Percentiles rank a stretch among this genome's conserved stretches.
These are phyloP conservation scores for Carex cristatella DNA, from an alignment of 176 grass and related monocot species.

Conservation along the genomic window DNA sequence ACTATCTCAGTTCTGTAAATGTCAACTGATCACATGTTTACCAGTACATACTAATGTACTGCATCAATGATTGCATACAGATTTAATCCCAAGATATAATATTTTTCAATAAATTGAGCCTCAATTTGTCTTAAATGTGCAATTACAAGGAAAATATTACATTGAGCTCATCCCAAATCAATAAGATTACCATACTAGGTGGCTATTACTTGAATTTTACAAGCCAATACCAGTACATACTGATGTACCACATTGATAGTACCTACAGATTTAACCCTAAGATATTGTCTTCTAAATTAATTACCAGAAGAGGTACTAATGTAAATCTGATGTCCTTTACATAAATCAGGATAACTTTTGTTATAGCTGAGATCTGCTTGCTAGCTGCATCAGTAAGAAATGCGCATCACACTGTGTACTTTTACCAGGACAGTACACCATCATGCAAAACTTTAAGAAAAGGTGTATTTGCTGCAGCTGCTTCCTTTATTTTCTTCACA, in stretches of 20 bases:
- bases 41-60: too few relatives aligned
- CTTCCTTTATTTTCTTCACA: constrained; percentile 82
- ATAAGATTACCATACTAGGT: neutral
- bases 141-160: neutral
- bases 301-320: neutral
- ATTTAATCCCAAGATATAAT: too few relatives aligned
- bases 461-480: constrained; percentile 81
- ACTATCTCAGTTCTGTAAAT: neutral
- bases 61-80: too few relatives aligned
- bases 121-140: neutral
- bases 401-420: constrained; percentile 81
- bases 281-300: neutral
- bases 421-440: neutral
- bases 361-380: constrained; percentile 86
- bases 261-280: neutral
- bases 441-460: constrained; percentile 56
- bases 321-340: neutral
- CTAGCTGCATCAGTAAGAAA: constrained; percentile 75
- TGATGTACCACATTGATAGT: neutral
- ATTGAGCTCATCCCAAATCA: neutral
- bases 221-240: neutral
- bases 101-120: neutral
- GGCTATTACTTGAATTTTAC: neutral
- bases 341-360: constrained; percentile 56
- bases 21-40: too few relatives aligned